Evolutionary conservation across 495 filamentous ascomycete genomes (phyloP).

Genomic region (Tetracladium marchalianum): DNA sequence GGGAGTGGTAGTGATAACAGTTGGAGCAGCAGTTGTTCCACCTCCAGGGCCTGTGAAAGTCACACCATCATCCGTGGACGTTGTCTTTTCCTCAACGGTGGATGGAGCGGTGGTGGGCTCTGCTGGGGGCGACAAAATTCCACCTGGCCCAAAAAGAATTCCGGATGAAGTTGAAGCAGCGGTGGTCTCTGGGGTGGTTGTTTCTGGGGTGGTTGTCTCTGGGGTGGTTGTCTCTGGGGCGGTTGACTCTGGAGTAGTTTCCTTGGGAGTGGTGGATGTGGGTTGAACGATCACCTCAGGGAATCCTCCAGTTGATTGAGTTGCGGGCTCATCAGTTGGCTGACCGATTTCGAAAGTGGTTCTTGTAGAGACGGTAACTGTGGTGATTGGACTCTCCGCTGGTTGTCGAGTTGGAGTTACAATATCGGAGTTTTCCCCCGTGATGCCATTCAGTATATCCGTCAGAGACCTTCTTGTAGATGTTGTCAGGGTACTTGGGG

Average conservation of each 20-base stretch:
- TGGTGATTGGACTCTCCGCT: not conserved
- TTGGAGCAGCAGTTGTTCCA: constrained; percentile 6
- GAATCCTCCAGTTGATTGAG: constrained; percentile 13
- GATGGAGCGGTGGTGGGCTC: not conserved
- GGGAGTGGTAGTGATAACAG: constrained; percentile 25
- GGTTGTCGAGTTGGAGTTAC: not conserved
- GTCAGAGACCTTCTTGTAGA: too few relatives aligned
- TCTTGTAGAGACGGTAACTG: not conserved
- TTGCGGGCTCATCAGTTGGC: constrained; percentile 9
- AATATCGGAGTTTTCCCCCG: not conserved
- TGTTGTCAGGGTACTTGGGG: not conserved
- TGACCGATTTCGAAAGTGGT: constrained; percentile 3
- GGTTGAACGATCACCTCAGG: constrained; percentile 13
- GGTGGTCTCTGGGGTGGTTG: not conserved
- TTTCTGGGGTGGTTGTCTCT: constrained; percentile 4
- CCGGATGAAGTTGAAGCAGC: constrained; percentile 4
- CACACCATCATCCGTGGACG: not conserved
- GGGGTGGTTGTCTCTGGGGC: constrained; percentile 6
- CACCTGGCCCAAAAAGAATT: constrained; percentile 17
- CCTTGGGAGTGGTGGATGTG: constrained; percentile 1
- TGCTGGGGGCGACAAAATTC: constrained; percentile 11
- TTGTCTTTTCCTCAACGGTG: not conserved
- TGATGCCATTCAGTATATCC: too few relatives aligned
- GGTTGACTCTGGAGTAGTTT: constrained; percentile 10
- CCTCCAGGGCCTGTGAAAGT: constrained; percentile 7